These are phyloP conservation scores for Glycine tomentella DNA, from an alignment of 306 rosid genomes.

Conservation along the genomic window DNA sequence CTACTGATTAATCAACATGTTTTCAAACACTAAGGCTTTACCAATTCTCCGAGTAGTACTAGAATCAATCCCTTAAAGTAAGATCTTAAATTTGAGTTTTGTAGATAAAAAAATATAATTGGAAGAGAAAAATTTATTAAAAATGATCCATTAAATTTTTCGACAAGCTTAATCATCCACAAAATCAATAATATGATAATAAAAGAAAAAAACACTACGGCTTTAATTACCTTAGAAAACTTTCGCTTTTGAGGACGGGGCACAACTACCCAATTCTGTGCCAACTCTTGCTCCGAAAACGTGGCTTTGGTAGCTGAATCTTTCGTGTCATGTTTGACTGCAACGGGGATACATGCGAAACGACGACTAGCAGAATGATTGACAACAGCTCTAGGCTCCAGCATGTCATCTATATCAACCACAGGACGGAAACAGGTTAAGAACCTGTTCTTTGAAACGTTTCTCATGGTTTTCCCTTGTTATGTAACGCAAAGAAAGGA, in stretches of 20 bases:
- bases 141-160: too few relatives aligned
- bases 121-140: too few relatives aligned
- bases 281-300: conserved; percentile 34
- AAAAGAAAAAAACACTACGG: conserved; percentile 42
- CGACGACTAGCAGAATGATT: conserved; percentile 43
- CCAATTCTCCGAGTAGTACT: too few relatives aligned
- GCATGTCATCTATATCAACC: neutral
- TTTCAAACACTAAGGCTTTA: conserved; percentile 58
- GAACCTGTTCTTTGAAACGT: conserved; percentile 64
- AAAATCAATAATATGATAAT: too few relatives aligned
- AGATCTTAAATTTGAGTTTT: too few relatives aligned
- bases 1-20: conserved; percentile 57
- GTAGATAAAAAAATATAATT: too few relatives aligned
- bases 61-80: too few relatives aligned
- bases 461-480: conserved; percentile 54
- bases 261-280: neutral
- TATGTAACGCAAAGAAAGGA: neutral
- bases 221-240: conserved; percentile 58
- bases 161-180: too few relatives aligned
- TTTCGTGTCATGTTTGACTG: conserved; percentile 27
- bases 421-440: conserved; percentile 75
- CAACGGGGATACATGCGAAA: conserved; percentile 30
- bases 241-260: conserved; percentile 48
- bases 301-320: neutral
- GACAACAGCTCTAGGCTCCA: neutral